These are phyloP conservation scores for Yarrowia sp. DNA, from an alignment of 805 yeast genomes.

Conservation along the genomic window DNA sequence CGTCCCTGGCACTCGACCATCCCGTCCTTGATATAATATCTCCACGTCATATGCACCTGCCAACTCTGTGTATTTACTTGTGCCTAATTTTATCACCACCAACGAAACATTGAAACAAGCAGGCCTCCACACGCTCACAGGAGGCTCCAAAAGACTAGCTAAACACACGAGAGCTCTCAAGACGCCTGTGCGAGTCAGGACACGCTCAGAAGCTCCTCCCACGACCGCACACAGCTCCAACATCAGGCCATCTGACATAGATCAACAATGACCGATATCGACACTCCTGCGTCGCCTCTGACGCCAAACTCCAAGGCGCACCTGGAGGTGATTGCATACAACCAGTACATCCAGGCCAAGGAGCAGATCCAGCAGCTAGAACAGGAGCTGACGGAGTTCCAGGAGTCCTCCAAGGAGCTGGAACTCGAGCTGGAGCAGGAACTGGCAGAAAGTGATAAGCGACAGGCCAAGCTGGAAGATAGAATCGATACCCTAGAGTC, in stretches of 20 bases:
- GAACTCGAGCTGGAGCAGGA: slow-evolving; percentile 49
- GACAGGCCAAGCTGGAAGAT: slow-evolving; percentile 33
- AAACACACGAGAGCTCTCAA: neutral
- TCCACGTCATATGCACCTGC: slow-evolving; percentile 17
- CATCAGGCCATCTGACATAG: too few species aligned
- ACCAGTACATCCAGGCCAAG: slow-evolving; percentile 27
- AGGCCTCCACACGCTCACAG: neutral
- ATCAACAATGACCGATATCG: neutral
- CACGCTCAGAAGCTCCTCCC: neutral
- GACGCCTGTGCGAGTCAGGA: neutral
- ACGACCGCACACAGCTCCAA: too few species aligned
- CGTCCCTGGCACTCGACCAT: too few species aligned
- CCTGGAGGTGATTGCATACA: slow-evolving; percentile 25
- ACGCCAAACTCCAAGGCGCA: slow-evolving; percentile 22
- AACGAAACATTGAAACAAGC: neutral
- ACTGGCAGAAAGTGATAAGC: slow-evolving; percentile 39
- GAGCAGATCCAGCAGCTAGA: slow-evolving; percentile 45
- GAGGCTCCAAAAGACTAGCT: neutral
- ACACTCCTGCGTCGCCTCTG: slow-evolving; percentile 11
- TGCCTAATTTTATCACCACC: neutral
- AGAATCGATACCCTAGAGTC: slow-evolving; percentile 31
- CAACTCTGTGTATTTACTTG: slow-evolving; percentile 11
- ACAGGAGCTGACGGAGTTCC: slow-evolving; percentile 45
- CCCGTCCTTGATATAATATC: neutral
- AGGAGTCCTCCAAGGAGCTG: slow-evolving; percentile 45